A percentile compares a stretch with the other conserved stretches of the same genome.
Evolutionary conservation across 1,284 basidiomycete genomes (phyloP).

Genomic region (Porogramme epimiltina): DNA sequence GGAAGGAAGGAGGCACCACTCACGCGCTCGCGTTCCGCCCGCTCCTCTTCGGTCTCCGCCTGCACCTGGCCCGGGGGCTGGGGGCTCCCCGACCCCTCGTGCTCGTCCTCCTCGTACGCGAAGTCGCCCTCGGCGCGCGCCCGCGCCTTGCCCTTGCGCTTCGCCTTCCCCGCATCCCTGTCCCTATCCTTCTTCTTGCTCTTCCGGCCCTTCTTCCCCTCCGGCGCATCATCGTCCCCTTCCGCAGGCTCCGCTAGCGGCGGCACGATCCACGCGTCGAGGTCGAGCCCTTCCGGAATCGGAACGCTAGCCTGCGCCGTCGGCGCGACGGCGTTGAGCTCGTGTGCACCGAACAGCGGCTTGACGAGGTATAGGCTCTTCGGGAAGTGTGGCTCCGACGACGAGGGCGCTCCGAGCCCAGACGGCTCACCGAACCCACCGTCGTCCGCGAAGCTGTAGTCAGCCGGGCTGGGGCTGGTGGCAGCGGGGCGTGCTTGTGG

Average conservation of each 20-base stretch:
- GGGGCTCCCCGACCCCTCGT: conserved; percentile 31
- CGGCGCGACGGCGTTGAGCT: conserved; percentile 84
- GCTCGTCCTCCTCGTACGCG: conserved; percentile 26
- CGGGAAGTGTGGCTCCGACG: conserved; percentile 63
- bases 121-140: conserved; percentile 40
- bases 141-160: conserved; percentile 32
- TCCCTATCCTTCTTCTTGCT: conserved; percentile 44
- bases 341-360: conserved; percentile 80
- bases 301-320: conserved; percentile 82
- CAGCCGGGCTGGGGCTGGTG: conserved; percentile 33
- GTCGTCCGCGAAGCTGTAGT: neutral
- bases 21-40: conserved; percentile 60
- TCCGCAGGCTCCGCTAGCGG: conserved; percentile 34
- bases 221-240: conserved; percentile 30
- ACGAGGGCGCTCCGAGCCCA: neutral
- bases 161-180: conserved; percentile 20
- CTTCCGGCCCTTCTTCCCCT: conserved; percentile 46
- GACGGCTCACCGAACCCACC: conserved; percentile 38
- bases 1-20: conserved; percentile 24
- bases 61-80: neutral
- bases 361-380: conserved; percentile 88
- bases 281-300: conserved; percentile 82
- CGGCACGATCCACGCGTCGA: conserved; percentile 84
- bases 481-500: conserved; percentile 38
- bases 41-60: conserved; percentile 59